Base-by-base conservation (phyloP, 768 basidiomycete species). In the Lactarius akahatsu region DNA sequence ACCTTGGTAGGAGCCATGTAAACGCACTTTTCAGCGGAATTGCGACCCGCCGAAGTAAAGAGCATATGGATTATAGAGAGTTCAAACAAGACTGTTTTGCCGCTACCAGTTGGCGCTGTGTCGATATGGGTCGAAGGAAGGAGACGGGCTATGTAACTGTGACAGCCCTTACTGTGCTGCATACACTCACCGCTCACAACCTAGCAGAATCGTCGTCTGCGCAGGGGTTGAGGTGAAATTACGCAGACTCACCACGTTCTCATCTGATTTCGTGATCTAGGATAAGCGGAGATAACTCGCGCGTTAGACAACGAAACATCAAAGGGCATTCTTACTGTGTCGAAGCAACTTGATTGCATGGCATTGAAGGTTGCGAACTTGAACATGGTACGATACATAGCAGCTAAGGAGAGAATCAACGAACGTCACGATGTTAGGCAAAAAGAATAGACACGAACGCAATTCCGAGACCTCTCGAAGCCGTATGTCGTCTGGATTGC, bases 1-100 rank as follows among this genome's bases (percentile, higher is more conserved):
- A 90, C 94, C 82, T 96, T 96, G 2, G 94, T 96, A 0, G 95
- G 96, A 1, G 95, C 92, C 71, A 99, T 87, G 73, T 99, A 99
- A 18, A 99, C 86, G 69, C 89, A 90, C 78, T 92, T 93, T 2
- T 76, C 71, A n/a, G 74, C 67, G 32, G 78, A 74, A 18, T 66
- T 68, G 32, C 74, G 75, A 34, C 75, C 74, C 59, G 76, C 72
- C 9, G 79, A 76, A 59, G 82, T 76, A 59, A 78, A 78, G 36
- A 94, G 76, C 80, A 92, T 83, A 38, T 86, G 85, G 59, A 98
- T 85, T 62, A 98, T 91, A 2, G 91, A 86, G 16, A 99, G 79
- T 74, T 99, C 97, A 71, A 98, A 99, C 34, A 98, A 77, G 10
- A 91, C 93, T 0, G 97, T 99, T 77, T 98, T 98, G 34, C 97